Percentiles rank a stretch among this genome's conserved stretches.
Conservation (phyloP, 2,329 filamentous ascomycete genomes). For the Paecilomyces sp. region DNA sequence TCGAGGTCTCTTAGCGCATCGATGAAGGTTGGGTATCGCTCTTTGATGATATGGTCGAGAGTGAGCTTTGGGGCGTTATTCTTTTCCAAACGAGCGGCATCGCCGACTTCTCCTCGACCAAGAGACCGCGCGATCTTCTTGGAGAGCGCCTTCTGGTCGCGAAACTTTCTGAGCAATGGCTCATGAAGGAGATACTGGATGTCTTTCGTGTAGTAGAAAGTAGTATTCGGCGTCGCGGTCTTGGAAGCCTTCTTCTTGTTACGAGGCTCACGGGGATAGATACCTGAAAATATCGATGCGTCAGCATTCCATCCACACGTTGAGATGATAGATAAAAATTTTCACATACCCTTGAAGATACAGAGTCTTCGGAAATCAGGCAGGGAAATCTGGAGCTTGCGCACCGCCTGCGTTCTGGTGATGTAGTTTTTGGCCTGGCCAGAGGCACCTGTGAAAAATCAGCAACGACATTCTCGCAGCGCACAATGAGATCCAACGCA, state of each 20-base stretch:
- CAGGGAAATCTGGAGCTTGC: conserved; percentile 94
- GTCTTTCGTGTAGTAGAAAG: conserved; percentile 88
- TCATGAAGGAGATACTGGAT: conserved; percentile 98
- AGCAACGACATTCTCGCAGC: conserved; percentile 8
- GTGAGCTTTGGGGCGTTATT: conserved; percentile 84
- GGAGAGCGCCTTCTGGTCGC: conserved; percentile 91
- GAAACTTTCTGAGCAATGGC: conserved; percentile 86
- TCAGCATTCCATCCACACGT: background rate
- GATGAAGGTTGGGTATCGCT: conserved; percentile 94
- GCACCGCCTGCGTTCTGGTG: conserved; percentile 91
- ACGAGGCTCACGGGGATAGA: conserved; percentile 93
- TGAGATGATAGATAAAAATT: background rate
- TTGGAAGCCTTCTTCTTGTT: conserved; percentile 97
- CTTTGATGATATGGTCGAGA: conserved; percentile 93
- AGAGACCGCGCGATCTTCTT: conserved; percentile 96
- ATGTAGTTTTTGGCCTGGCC: conserved; percentile 98
- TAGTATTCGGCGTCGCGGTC: conserved; percentile 81
- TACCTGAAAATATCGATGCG: conserved; percentile 44
- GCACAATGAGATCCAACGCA: conserved; percentile 21
- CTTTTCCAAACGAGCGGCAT: conserved; percentile 85
- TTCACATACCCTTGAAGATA: conserved; percentile 77
- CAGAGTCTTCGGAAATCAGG: conserved; percentile 97
- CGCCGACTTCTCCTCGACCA: conserved; percentile 80
- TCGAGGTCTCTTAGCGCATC: conserved; percentile 92
- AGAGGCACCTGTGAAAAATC: conserved; percentile 54